Conservation (phyloP, 2,329 filamentous ascomycete genomes). For the Talaromyces sp. region DNA sequence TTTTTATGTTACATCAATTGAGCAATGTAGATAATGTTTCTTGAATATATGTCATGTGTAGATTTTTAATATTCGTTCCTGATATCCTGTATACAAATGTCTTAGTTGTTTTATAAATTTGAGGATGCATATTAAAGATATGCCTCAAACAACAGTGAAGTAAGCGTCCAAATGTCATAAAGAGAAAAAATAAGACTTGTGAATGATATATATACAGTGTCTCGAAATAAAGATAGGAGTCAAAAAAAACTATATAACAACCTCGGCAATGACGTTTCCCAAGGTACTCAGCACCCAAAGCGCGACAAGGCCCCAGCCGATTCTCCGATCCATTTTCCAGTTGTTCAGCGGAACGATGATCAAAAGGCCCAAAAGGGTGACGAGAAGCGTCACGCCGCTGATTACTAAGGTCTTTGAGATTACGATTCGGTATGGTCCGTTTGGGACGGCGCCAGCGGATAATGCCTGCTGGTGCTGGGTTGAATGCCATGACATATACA, state of each 20-base stretch:
- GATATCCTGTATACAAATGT: not conserved
- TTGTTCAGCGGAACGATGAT: constrained; percentile 77
- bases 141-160: no score
- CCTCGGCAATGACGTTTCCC: constrained; percentile 75
- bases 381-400: constrained; percentile 74
- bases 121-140: not conserved
- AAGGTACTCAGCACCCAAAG: constrained; percentile 79
- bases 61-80: not conserved
- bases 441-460: constrained; percentile 4
- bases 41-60: not conserved
- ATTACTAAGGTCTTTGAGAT: constrained; percentile 83
- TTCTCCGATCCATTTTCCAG: constrained; percentile 77
- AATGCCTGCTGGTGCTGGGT: constrained; percentile 43
- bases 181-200: no score
- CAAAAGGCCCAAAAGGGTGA: constrained; percentile 74
- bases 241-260: constrained; percentile 32
- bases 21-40: not conserved
- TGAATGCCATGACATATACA: constrained; percentile 66
- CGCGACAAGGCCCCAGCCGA: constrained; percentile 74
- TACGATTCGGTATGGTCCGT: constrained; percentile 70
- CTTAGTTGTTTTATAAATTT: no score
- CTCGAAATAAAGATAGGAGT: not conserved
- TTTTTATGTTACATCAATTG: not conserved
- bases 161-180: no score
- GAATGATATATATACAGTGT: not conserved